Evolutionary conservation across 2,329 filamentous ascomycete genomes (phyloP), one percentile per base, ranked within the genome.

Genomic region (Xylariaceae sp.): DNA sequence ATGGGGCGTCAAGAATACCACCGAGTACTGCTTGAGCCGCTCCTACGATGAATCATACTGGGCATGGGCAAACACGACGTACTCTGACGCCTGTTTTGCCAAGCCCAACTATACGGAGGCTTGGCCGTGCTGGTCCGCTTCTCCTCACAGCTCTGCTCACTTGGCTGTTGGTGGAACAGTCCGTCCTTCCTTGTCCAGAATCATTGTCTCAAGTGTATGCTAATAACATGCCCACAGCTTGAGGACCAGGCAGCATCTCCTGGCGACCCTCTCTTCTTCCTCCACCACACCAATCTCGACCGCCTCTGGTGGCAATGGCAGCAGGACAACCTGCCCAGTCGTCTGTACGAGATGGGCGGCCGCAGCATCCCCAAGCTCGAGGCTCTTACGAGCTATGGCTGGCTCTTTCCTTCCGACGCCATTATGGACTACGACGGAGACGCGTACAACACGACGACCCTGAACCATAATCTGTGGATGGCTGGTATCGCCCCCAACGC

Each of bases 271-370:
- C 18, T 50, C 15, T 50, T 50, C 27, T 50, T 17, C 18, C 44
- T 50, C 18, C 48, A 50, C 18, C 48, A 50, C 32, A 35, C 31
- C 10, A 46, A 42, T 17, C 27, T 50, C n/a, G 48, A 50, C 43
- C 45, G 47, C 39, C 43, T 50, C 2, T 50, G 43, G 43, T 50
- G 48, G 48, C 43, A 50, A 7, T 50, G 44, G 48, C 35, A 50
- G 11, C 17, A 43, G 1, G 22, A 31, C 5, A 47, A 50, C 9
- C 39, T 50, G 6, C 39, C 43, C 2, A 42, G 39, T 11, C 48
- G 48, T 40, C 27, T 50, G 27, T 46, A 38, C 22, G 18, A 50
- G 44, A 47, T 50, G 33, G 48, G 48, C 10, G 48, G 48, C n/a
- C n/a, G n/a, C n/a, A n/a, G n/a, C n/a, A n/a, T n/a, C n/a, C n/a